phyloP scores from a whole-genome alignment of 805 yeast species.

The Myxozyma vanderwaltii region DNA sequence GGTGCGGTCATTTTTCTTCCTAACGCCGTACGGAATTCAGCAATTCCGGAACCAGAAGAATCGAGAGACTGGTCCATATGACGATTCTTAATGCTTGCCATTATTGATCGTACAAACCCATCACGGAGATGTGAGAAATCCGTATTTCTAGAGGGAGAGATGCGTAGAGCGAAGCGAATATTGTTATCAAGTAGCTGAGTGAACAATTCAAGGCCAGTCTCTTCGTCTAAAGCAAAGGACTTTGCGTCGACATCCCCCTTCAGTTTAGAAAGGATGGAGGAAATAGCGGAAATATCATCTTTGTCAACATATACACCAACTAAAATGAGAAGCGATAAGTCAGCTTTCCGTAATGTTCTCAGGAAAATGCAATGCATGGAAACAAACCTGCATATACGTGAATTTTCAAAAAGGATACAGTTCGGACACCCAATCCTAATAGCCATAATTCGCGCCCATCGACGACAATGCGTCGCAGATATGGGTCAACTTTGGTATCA shows the following conservation, averaged over 20 bases:
- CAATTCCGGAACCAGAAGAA: conserved; percentile 61
- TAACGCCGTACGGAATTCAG: conserved; percentile 64
- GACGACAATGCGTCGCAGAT: conserved; percentile 38
- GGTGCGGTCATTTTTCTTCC: conserved; percentile 68
- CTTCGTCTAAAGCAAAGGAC: conserved; percentile 47
- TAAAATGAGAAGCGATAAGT: neutral
- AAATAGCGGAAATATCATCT: conserved; percentile 48
- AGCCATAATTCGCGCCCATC: conserved; percentile 50
- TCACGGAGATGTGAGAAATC: conserved; percentile 88
- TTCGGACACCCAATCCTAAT: conserved; percentile 78
- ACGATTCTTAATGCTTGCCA: conserved; percentile 49
- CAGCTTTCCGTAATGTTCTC: neutral
- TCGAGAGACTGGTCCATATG: conserved; percentile 45
- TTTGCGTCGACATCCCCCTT: neutral
- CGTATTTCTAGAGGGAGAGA: conserved; percentile 86
- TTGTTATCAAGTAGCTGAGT: conserved; percentile 59
- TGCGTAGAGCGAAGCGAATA: conserved; percentile 67
- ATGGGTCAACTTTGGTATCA: conserved; percentile 39
- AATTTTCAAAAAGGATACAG: conserved; percentile 78
- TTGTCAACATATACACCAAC: conserved; percentile 76
- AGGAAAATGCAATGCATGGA: neutral
- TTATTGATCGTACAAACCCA: conserved; percentile 79
- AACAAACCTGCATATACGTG: conserved; percentile 68
- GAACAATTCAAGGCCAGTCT: conserved; percentile 55
- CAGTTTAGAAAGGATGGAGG: neutral